A percentile compares a stretch with the other conserved stretches of the same genome.
phyloP scores from a whole-genome alignment of 352 stramenopile species.

The Phytophthora quininea region DNA sequence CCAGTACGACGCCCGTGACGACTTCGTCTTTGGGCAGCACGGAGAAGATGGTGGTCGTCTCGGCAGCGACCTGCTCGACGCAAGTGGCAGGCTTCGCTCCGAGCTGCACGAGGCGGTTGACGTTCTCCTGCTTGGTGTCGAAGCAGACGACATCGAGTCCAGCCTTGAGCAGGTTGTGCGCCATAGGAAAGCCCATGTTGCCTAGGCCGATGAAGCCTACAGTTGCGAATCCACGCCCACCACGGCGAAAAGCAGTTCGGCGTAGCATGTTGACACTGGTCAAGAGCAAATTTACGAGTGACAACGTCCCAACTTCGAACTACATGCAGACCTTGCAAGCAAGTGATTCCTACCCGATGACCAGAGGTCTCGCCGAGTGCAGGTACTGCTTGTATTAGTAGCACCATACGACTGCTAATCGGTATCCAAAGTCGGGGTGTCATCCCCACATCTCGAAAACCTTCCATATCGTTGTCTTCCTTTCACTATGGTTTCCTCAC shows the following conservation, averaged over 20 bases:
- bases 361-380: no score
- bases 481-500: no score
- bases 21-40: constrained; percentile 76
- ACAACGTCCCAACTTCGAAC: background rate
- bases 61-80: constrained; percentile 46
- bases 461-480: no score
- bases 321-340: background rate
- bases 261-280: background rate
- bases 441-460: no score
- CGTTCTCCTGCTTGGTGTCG: constrained; percentile 46
- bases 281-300: background rate
- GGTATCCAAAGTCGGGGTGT: no score
- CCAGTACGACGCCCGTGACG: constrained; percentile 47
- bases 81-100: constrained; percentile 42
- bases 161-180: constrained; percentile 83
- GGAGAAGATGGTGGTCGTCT: constrained; percentile 54
- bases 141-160: constrained; percentile 67
- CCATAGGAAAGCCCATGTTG: constrained; percentile 94
- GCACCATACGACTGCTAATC: background rate
- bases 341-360: background rate
- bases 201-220: constrained; percentile 92
- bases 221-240: background rate
- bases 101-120: constrained; percentile 33
- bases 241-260: background rate
- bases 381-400: background rate